Conservation (phyloP, 1,284 basidiomycete species). For the Ceratobasidium sp. region DNA sequence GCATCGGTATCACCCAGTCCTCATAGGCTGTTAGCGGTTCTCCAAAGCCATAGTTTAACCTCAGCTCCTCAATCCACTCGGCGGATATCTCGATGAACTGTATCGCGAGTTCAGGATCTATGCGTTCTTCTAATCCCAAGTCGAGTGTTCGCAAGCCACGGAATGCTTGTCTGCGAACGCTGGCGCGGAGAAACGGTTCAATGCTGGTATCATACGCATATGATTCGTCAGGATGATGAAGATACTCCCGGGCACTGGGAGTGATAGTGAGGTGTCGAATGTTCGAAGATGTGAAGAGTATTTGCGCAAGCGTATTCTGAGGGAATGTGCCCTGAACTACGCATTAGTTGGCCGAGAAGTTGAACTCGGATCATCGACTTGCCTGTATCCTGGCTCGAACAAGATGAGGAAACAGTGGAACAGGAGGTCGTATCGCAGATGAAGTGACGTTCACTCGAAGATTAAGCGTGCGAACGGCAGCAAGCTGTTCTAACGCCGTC, state of each 20-base stretch:
- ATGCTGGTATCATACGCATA: slow-evolving; percentile 6
- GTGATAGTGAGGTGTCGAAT: slow-evolving; percentile 5
- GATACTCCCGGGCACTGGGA: slow-evolving; percentile 2
- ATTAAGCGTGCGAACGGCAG: slow-evolving; percentile 2
- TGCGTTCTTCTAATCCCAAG: neutral
- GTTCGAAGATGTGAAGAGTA: slow-evolving; percentile 4
- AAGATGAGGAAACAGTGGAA: slow-evolving; percentile 4
- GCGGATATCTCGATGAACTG: slow-evolving; percentile 12
- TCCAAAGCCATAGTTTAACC: slow-evolving; percentile 15
- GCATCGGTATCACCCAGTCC: neutral
- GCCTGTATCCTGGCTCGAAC: slow-evolving; percentile 10
- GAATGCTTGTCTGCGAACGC: neutral
- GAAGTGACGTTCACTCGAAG: neutral
- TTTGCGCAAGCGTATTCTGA: neutral
- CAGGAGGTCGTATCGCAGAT: neutral
- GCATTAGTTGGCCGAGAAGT: neutral
- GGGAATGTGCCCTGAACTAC: slow-evolving; percentile 15
- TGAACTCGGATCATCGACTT: neutral
- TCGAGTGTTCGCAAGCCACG: neutral
- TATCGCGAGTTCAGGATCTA: slow-evolving; percentile 6
- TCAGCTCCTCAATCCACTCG: neutral
- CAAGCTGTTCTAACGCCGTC: slow-evolving; percentile 1
- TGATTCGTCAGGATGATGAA: neutral
- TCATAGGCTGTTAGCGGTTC: slow-evolving; percentile 2
- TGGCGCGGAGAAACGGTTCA: slow-evolving; percentile 2